Evolutionary conservation across 2,329 filamentous ascomycete species (phyloP).

Genomic region (Aspergillus unguis): DNA sequence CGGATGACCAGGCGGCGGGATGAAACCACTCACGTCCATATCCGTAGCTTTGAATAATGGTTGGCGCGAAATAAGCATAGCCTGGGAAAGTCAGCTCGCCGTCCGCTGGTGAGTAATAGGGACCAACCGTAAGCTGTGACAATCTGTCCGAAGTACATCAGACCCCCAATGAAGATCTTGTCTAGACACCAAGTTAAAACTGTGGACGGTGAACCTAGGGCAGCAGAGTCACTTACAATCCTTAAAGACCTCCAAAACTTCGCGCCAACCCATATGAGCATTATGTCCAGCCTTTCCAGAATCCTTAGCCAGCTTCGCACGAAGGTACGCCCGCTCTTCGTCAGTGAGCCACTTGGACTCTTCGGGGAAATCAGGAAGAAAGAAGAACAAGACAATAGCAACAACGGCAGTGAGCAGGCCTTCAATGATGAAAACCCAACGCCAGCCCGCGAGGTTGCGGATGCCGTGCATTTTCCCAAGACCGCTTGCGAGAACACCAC

Average conservation of each 20-base stretch:
- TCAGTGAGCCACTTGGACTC: constrained; percentile 67
- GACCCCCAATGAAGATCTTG: constrained; percentile 68
- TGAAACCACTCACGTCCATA: constrained; percentile 47
- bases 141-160: constrained; percentile 80
- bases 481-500: constrained; percentile 58
- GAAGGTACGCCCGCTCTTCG: constrained; percentile 67
- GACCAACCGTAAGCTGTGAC: constrained; percentile 65
- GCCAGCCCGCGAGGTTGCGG: constrained; percentile 56
- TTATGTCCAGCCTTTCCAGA: constrained; percentile 66
- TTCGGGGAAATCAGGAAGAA: constrained; percentile 71
- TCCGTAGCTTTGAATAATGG: constrained; percentile 66
- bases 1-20: background rate
- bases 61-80: constrained; percentile 73
- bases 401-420: constrained; percentile 62
- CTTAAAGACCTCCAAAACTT: constrained; percentile 63
- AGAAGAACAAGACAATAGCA: constrained; percentile 59
- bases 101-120: background rate
- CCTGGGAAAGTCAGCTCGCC: constrained; percentile 27
- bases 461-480: constrained; percentile 57
- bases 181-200: constrained; percentile 26
- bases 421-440: constrained; percentile 58
- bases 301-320: constrained; percentile 64
- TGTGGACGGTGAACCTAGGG: constrained; percentile 6
- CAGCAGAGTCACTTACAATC: constrained; percentile 50
- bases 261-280: constrained; percentile 56